These are phyloP conservation scores for Talaromyces amestolkiae DNA, from an alignment of 2,329 filamentous ascomycete genomes.

Conservation along the genomic window DNA sequence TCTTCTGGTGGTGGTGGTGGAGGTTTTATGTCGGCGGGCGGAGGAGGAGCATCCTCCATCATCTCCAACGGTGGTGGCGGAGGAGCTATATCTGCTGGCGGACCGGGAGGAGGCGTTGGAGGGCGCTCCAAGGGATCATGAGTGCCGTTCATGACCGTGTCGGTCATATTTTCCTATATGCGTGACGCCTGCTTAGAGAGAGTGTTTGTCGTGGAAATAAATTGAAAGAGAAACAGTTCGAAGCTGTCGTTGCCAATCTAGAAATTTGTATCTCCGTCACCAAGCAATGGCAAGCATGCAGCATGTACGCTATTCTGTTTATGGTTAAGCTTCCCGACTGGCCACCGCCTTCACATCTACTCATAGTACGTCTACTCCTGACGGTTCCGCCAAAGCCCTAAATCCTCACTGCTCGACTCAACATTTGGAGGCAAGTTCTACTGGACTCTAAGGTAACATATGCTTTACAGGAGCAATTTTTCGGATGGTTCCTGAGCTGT, in stretches of 20 bases:
- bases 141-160: conserved; percentile 30
- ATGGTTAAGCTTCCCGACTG: neutral
- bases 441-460: neutral
- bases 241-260: neutral
- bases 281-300: neutral
- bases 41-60: conserved; percentile 45
- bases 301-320: neutral
- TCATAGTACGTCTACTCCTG: neutral
- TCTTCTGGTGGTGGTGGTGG: conserved; percentile 46
- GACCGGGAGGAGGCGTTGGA: conserved; percentile 40
- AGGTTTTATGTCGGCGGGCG: conserved; percentile 39
- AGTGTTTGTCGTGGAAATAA: neutral
- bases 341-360: neutral
- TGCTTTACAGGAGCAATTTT: neutral
- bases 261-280: conserved; percentile 1
- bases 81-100: conserved; percentile 46
- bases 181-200: neutral
- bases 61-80: conserved; percentile 43
- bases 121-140: conserved; percentile 41
- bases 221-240: neutral
- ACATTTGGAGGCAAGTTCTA: neutral
- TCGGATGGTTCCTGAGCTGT: neutral
- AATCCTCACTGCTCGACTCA: neutral
- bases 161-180: conserved; percentile 32
- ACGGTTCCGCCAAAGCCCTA: neutral